Evolutionary conservation across 176 grass and related monocot species (phyloP), one percentile per base, ranked within the genome.

Genomic region (Canna indica): DNA sequence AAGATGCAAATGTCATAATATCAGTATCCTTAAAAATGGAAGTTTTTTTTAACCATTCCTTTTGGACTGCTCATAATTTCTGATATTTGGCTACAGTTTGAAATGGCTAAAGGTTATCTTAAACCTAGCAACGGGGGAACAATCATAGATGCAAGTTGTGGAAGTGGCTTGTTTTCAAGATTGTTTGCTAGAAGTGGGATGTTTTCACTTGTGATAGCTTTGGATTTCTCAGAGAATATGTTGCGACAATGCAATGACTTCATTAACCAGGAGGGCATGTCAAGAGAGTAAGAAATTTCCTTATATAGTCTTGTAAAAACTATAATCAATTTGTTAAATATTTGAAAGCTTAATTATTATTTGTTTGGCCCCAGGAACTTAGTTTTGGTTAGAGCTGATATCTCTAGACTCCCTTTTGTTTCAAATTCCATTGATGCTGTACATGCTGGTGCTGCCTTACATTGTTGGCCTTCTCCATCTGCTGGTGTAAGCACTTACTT

Each of bases 141-240:
- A 39, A 73, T 97, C 67, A 69, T 97, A 73, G 93, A 97, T 81
- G 93, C 93, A 77, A 91, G 93, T 64, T 97, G 93, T 70, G 88
- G 88, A 29, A 97, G 93, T 81, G 93, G 93, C 25, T 59, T 97
- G 54, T 97, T 97, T 78, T 97, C 93, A 44, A 91, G 93, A 77
- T 68, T 87, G 47, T 97, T 97, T 89, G 71, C 78, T 78, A 87
- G 83, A 56, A 90, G 86, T 17, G 61, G 39, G 68, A 47, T 91
- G 56, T 97, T 88, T 85, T 91, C 81, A 75, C 77, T 83, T 81
- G 93, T 97, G 53, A 59, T 92, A 38, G 84, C 86, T 45, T 77
- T 96, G 28, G 93, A 91, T 79, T 97, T 91, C 72, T 97, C 93
- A 63, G 88, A 96, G 80, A 91, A 91, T 79, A 96, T 96, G 93